These are phyloP conservation scores for Pilatotrama ljubarskyi DNA, from an alignment of 768 basidiomycete species.

Conservation along the genomic window DNA sequence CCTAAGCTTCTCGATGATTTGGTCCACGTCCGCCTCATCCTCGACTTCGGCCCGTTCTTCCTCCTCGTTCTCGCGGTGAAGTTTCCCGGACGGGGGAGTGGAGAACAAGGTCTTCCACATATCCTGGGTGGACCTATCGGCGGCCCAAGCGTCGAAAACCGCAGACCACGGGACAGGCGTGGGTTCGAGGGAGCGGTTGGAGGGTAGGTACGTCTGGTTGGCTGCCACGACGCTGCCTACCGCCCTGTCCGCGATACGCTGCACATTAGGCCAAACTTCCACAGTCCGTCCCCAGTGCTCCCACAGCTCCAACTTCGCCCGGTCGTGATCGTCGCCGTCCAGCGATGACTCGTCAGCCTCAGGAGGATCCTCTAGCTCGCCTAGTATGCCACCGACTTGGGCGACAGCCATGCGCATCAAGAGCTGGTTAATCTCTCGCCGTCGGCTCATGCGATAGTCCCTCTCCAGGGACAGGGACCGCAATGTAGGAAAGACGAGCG, in stretches of 20 bases:
- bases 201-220: conserved; percentile 22
- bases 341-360: conserved; percentile 23
- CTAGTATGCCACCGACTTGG: conserved; percentile 67
- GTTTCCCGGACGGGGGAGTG: conserved; percentile 44
- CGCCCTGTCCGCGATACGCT: conserved; percentile 73
- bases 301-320: conserved; percentile 42
- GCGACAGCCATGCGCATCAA: conserved; percentile 84
- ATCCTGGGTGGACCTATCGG: conserved; percentile 49
- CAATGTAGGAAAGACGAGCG: conserved; percentile 62
- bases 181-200: conserved; percentile 50
- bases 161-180: conserved; percentile 68
- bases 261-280: conserved; percentile 69
- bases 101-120: conserved; percentile 63
- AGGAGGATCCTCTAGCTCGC: conserved; percentile 32
- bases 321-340: conserved; percentile 25
- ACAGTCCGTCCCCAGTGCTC: conserved; percentile 69
- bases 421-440: conserved; percentile 78
- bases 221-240: conserved; percentile 61
- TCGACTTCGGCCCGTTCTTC: conserved; percentile 41
- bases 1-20: conserved; percentile 75
- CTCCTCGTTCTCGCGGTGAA: conserved; percentile 21
- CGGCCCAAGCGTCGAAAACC: conserved; percentile 66
- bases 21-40: conserved; percentile 45
- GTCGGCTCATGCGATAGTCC: conserved; percentile 55
- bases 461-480: conserved; percentile 59